Conservation (phyloP, 768 basidiomycete species). For the Mycena albidolilacea region DNA sequence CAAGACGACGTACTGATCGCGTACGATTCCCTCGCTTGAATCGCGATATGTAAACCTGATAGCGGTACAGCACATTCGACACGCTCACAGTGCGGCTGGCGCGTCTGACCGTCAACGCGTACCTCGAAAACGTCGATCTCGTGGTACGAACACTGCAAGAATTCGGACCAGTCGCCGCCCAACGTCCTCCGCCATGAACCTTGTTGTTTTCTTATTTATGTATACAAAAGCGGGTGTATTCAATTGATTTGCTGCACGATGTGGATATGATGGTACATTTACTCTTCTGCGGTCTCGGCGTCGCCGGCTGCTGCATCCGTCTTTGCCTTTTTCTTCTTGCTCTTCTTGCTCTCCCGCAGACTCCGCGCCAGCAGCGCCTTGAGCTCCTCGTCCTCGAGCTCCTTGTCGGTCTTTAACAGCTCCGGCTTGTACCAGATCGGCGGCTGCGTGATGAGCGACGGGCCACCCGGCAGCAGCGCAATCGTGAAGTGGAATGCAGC, state of each 20-base stretch:
- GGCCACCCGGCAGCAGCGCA: constrained; percentile 91
- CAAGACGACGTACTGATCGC: constrained; percentile 80
- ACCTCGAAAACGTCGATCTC: constrained; percentile 91
- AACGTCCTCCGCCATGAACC: constrained; percentile 41
- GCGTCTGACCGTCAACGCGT: constrained; percentile 86
- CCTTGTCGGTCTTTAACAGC: constrained; percentile 90
- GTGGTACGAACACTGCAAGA: constrained; percentile 86
- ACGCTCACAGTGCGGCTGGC: constrained; percentile 90
- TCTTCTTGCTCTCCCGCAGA: constrained; percentile 93
- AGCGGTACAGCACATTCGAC: constrained; percentile 70
- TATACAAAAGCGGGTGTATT: constrained; percentile 32
- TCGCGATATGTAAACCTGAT: constrained; percentile 18
- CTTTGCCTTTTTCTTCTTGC: constrained; percentile 87
- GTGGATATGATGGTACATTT: constrained; percentile 36
- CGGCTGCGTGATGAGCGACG: constrained; percentile 87
- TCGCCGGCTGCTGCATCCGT: constrained; percentile 43
- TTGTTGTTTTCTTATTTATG: constrained; percentile 17
- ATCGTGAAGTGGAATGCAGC: constrained; percentile 99
- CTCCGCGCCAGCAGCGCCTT: constrained; percentile 84
- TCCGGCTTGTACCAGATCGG: constrained; percentile 96
- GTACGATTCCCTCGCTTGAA: constrained; percentile 62
- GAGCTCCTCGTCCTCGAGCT: constrained; percentile 89
- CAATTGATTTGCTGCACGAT: constrained; percentile 35
- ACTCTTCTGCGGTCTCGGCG: constrained; percentile 58
- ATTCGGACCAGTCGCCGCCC: constrained; percentile 80